phyloP scores from a whole-genome alignment of 768 basidiomycete genomes.

The Lentinula lateritia region DNA sequence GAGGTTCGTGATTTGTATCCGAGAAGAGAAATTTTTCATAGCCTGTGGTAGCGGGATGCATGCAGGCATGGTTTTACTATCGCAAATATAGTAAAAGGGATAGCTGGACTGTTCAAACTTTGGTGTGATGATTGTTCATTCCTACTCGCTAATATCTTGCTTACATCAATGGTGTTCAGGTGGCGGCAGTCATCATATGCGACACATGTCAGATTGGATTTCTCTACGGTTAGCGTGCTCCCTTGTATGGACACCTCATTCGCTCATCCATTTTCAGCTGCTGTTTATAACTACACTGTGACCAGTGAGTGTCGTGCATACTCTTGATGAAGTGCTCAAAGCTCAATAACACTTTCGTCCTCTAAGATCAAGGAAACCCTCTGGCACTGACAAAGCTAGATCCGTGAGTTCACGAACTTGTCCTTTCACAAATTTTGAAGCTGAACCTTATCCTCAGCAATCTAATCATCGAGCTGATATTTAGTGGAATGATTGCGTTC shows the following conservation, averaged over 20 bases:
- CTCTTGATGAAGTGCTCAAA: no score
- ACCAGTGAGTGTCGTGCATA: slow-evolving; percentile 1
- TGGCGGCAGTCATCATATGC: slow-evolving; percentile 4
- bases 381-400: background rate
- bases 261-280: background rate
- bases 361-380: slow-evolving; percentile 4
- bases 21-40: background rate
- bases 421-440: no score
- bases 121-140: background rate
- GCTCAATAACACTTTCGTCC: background rate
- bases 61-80: slow-evolving; percentile 11
- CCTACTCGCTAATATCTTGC: background rate
- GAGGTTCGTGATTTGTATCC: background rate
- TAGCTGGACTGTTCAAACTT: background rate
- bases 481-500: slow-evolving; percentile 10
- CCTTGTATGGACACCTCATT: background rate
- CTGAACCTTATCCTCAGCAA: background rate
- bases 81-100: slow-evolving; percentile 6
- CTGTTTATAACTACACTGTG: slow-evolving; percentile 9
- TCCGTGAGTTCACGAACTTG: background rate
- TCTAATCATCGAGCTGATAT: slow-evolving; percentile 8
- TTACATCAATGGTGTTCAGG: background rate
- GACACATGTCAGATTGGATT: slow-evolving; percentile 9
- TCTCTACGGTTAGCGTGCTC: slow-evolving; percentile 1
- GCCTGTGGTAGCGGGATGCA: slow-evolving; percentile 7